phyloP scores from a whole-genome alignment of 495 filamentous ascomycete species.

The Penicillium cinerascens region DNA sequence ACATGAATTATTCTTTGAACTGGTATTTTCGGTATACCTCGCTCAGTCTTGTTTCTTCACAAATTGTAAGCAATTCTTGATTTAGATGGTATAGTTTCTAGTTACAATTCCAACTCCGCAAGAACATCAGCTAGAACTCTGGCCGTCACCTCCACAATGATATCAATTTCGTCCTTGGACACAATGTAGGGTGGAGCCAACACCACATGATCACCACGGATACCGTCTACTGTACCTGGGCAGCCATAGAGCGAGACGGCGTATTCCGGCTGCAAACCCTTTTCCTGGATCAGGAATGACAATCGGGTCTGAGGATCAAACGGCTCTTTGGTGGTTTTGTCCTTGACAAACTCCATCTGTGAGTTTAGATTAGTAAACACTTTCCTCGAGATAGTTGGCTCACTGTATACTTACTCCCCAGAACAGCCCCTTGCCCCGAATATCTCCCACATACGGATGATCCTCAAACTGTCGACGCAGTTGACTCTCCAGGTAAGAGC shows the following conservation, averaged over 20 bases:
- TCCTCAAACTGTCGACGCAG: conserved; percentile 32
- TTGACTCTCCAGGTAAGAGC: conserved; percentile 35
- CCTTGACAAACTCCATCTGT: conserved; percentile 56
- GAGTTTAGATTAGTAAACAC: neutral
- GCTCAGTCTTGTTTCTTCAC: neutral
- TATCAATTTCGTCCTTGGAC: conserved; percentile 57
- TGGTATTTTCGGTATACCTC: neutral
- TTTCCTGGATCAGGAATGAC: conserved; percentile 49
- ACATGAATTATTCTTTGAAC: conserved; percentile 4
- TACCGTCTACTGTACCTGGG: conserved; percentile 63
- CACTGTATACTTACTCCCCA: conserved; percentile 45
- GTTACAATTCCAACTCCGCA: conserved; percentile 12
- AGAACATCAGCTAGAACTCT: conserved; percentile 36
- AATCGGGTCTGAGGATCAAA: conserved; percentile 40
- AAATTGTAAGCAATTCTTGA: neutral
- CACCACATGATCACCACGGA: conserved; percentile 70
- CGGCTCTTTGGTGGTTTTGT: conserved; percentile 53
- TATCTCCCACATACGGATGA: conserved; percentile 51
- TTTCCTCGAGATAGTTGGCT: neutral
- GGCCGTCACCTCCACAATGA: conserved; percentile 47
- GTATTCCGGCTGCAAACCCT: conserved; percentile 47
- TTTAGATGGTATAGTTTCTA: neutral
- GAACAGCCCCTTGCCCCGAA: conserved; percentile 55
- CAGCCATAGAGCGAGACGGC: conserved; percentile 69
- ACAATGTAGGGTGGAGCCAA: conserved; percentile 73